phyloP scores from a whole-genome alignment of 2,329 filamentous ascomycete species.

The Penicillium sp. region DNA sequence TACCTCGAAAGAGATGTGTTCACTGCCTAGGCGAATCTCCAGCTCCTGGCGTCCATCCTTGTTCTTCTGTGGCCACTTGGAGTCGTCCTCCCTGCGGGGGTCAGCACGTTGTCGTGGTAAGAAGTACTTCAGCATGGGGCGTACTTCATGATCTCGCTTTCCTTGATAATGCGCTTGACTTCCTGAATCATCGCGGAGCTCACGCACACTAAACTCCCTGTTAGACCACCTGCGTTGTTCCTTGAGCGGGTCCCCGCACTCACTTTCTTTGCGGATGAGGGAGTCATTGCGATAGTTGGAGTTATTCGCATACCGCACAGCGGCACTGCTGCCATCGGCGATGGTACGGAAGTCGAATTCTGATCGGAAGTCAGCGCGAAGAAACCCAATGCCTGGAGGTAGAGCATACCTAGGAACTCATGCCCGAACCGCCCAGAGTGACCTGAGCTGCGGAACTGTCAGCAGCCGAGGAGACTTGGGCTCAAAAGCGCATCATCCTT shows the following conservation, averaged over 20 bases:
- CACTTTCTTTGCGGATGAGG: conserved; percentile 98
- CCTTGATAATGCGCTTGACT: conserved; percentile 94
- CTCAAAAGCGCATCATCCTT: conserved; percentile 39
- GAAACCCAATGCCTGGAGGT: conserved; percentile 8
- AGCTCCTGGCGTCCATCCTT: conserved; percentile 96
- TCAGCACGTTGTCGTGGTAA: conserved; percentile 21
- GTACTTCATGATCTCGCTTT: conserved; percentile 96
- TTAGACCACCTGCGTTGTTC: not conserved
- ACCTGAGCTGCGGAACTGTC: conserved; percentile 65
- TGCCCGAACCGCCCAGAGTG: conserved; percentile 97
- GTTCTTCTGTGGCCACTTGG: conserved; percentile 98
- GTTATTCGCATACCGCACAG: conserved; percentile 96
- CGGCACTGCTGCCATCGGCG: conserved; percentile 86
- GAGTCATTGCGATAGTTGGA: conserved; percentile 99
- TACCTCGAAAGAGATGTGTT: conserved; percentile 97
- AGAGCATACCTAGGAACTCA: conserved; percentile 78
- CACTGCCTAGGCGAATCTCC: conserved; percentile 86
- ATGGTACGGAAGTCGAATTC: conserved; percentile 95
- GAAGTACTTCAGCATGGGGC: not conserved
- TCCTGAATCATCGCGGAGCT: conserved; percentile 85
- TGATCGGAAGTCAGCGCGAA: conserved; percentile 39
- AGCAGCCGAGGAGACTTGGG: conserved; percentile 40
- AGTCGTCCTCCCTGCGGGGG: conserved; percentile 77
- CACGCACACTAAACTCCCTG: conserved; percentile 70
- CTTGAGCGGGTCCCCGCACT: conserved; percentile 33